Evolutionary conservation across 805 yeast genomes (phyloP).

Genomic region (Zygoascus flipseniorum): DNA sequence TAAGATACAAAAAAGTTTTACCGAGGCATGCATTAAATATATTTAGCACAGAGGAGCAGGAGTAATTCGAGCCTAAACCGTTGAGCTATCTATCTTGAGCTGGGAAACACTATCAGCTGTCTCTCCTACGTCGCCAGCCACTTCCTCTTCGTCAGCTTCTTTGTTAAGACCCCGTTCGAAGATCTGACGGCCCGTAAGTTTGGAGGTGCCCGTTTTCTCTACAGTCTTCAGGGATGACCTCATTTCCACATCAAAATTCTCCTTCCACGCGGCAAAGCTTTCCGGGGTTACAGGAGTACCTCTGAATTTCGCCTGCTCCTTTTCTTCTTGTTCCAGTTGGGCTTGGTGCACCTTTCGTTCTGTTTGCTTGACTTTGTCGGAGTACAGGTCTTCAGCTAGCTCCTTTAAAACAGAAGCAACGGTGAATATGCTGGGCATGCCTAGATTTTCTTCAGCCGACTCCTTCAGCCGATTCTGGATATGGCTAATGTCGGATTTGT

Average conservation of each 20-base stretch:
- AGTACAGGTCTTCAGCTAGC: slow-evolving; percentile 61
- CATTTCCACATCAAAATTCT: slow-evolving; percentile 34
- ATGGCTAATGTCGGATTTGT: slow-evolving; percentile 26
- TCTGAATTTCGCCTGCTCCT: slow-evolving; percentile 80
- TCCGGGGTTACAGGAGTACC: slow-evolving; percentile 87
- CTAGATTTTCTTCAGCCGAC: slow-evolving; percentile 64
- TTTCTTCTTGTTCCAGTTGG: slow-evolving; percentile 56
- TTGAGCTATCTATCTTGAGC: too few species aligned
- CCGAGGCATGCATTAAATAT: not conserved
- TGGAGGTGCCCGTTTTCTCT: slow-evolving; percentile 47
- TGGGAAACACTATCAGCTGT: too few species aligned
- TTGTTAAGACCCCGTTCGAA: slow-evolving; percentile 85
- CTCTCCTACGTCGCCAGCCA: slow-evolving; percentile 1
- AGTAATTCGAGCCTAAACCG: too few species aligned
- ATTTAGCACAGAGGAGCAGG: not conserved
- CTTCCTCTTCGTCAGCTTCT: slow-evolving; percentile 50
- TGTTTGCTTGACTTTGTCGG: slow-evolving; percentile 41
- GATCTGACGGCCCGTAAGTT: slow-evolving; percentile 78
- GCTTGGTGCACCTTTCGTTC: slow-evolving; percentile 54
- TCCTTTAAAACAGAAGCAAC: slow-evolving; percentile 73
- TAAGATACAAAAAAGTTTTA: too few species aligned
- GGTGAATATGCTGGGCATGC: slow-evolving; percentile 88
- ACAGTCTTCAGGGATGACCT: slow-evolving; percentile 33
- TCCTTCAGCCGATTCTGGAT: slow-evolving; percentile 21
- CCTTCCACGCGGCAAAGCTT: slow-evolving; percentile 67